Evolutionary conservation across 345 rosid genomes (phyloP).

Genomic region (Eutrema yunnanense): DNA sequence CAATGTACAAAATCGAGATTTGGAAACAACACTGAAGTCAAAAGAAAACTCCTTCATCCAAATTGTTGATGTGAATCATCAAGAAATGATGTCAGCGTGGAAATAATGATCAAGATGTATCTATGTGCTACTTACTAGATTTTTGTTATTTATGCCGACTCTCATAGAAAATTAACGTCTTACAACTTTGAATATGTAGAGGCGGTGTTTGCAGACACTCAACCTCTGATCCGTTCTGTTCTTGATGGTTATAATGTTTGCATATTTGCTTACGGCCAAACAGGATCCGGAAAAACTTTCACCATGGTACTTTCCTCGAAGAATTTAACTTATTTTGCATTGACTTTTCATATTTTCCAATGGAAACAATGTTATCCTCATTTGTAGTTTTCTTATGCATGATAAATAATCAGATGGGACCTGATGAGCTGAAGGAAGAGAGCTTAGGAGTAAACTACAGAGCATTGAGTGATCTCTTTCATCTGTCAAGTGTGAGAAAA

Average conservation of each 20-base stretch:
- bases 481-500: conserved; percentile 59
- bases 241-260: conserved; percentile 98
- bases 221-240: conserved; percentile 84
- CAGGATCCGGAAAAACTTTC: conserved; percentile 94
- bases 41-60: not conserved
- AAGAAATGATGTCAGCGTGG: not conserved
- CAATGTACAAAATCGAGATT: not conserved
- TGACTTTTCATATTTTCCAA: not conserved
- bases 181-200: conserved; percentile 39
- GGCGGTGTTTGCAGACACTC: conserved; percentile 85
- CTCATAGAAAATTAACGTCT: not conserved
- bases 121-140: not conserved
- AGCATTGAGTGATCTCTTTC: conserved; percentile 82
- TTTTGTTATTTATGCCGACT: not conserved
- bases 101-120: not conserved
- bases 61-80: not conserved
- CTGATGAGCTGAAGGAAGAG: conserved; percentile 74
- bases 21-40: not conserved
- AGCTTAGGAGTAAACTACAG: conserved; percentile 85
- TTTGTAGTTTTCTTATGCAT: not conserved
- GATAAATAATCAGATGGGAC: conserved; percentile 59
- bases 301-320: conserved; percentile 64
- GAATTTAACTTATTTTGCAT: not conserved
- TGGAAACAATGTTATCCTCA: not conserved
- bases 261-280: conserved; percentile 98